phyloP scores from a whole-genome alignment of 495 filamentous ascomycete genomes.

The Penicillium flavigenum region DNA sequence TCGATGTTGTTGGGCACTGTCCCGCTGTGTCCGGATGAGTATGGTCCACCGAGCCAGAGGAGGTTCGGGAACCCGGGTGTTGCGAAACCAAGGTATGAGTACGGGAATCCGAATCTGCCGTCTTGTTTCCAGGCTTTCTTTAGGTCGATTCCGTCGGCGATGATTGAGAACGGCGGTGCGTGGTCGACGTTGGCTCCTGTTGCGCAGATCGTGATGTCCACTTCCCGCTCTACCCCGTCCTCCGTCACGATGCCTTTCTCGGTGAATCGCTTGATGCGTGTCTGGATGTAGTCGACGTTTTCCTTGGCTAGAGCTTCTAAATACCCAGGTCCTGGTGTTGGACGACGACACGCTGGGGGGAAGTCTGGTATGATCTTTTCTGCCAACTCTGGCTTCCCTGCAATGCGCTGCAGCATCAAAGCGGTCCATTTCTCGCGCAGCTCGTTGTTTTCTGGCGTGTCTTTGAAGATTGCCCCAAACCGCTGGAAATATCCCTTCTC shows the following conservation, averaged over 20 bases:
- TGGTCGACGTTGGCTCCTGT: slow-evolving; percentile 64
- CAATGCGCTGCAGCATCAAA: slow-evolving; percentile 51
- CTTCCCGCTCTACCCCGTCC: slow-evolving; percentile 49
- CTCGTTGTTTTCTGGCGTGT: slow-evolving; percentile 49
- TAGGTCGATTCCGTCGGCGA: slow-evolving; percentile 50
- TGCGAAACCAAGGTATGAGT: slow-evolving; percentile 62
- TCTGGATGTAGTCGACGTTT: slow-evolving; percentile 61
- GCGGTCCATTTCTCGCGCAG: slow-evolving; percentile 51
- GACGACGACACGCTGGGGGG: slow-evolving; percentile 63
- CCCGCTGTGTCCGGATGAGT: slow-evolving; percentile 49
- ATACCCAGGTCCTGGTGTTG: slow-evolving; percentile 71
- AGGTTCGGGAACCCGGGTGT: slow-evolving; percentile 67
- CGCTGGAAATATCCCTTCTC: slow-evolving; percentile 59
- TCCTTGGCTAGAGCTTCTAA: slow-evolving; percentile 64
- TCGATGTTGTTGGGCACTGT: slow-evolving; percentile 55
- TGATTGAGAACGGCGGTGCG: slow-evolving; percentile 59
- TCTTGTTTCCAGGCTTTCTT: slow-evolving; percentile 50
- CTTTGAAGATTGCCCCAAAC: slow-evolving; percentile 56
- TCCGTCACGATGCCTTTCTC: slow-evolving; percentile 54
- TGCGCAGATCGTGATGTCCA: slow-evolving; percentile 65
- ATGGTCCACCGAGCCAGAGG: slow-evolving; percentile 53
- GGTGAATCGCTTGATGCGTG: slow-evolving; percentile 57
- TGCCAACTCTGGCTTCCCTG: slow-evolving; percentile 54
- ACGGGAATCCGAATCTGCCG: slow-evolving; percentile 57
- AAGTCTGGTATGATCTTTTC: slow-evolving; percentile 62